phyloP scores from a whole-genome alignment of 2,329 filamentous ascomycete species.

The Mycocentrospora acerina region DNA sequence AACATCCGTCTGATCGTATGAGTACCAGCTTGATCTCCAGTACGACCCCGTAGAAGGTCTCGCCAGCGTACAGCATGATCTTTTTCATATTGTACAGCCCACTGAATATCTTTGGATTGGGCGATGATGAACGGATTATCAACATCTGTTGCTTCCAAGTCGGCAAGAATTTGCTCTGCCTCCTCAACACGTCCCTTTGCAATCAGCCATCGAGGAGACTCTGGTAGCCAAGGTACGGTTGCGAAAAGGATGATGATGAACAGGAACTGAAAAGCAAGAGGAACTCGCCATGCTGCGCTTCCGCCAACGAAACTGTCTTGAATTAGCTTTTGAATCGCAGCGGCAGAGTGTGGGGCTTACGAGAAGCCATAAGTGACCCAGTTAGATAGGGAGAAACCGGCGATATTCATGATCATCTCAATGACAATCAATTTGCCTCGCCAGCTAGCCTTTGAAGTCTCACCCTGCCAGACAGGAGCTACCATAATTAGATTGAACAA shows the following conservation, averaged over 20 bases:
- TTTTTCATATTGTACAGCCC: conserved; percentile 51
- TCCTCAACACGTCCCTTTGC: conserved; percentile 48
- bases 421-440: conserved; percentile 51
- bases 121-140: conserved; percentile 47
- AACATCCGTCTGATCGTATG: conserved; percentile 54
- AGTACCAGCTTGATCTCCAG: conserved; percentile 48
- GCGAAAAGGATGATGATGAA: conserved; percentile 51
- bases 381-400: conserved; percentile 53
- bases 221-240: conserved; percentile 52
- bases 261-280: conserved; percentile 52
- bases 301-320: conserved; percentile 14
- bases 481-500: conserved; percentile 34
- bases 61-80: conserved; percentile 54
- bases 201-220: conserved; percentile 52
- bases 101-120: conserved; percentile 51
- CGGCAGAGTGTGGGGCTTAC: conserved; percentile 26
- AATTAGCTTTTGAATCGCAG: conserved; percentile 2
- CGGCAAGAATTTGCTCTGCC: conserved; percentile 52
- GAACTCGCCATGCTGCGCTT: conserved; percentile 23
- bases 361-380: conserved; percentile 57
- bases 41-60: conserved; percentile 52
- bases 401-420: conserved; percentile 54
- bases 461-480: conserved; percentile 56
- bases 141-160: conserved; percentile 48
- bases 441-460: conserved; percentile 49